Percentiles rank a stretch among this genome's conserved stretches.
Conservation (phyloP, 2,329 filamentous ascomycete genomes). For the Xylaria sp. region DNA sequence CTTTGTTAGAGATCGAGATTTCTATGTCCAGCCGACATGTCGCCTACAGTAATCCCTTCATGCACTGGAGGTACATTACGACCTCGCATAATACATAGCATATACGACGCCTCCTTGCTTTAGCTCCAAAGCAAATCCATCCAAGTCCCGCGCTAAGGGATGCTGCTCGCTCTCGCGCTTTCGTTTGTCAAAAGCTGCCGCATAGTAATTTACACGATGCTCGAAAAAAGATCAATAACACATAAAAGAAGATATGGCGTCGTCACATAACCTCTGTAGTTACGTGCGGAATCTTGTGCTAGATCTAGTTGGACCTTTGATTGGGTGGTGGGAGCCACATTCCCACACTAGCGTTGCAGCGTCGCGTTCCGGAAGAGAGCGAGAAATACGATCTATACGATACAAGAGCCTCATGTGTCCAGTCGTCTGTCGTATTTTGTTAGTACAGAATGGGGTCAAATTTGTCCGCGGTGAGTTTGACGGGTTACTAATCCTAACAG, state of each 20-base stretch:
- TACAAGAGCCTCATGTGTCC: constrained; percentile 7
- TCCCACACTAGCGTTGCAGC: background rate
- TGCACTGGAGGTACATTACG: background rate
- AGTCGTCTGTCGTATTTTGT: background rate
- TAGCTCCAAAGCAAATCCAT: background rate
- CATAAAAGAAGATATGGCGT: background rate
- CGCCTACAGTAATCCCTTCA: background rate
- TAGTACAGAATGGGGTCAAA: background rate
- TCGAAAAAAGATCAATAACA: background rate
- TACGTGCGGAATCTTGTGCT: background rate
- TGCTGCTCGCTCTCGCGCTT: background rate
- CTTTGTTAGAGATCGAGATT: background rate
- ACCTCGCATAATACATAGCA: constrained; percentile 5
- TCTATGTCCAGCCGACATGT: background rate
- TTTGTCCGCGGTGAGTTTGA: background rate
- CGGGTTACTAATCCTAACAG: background rate
- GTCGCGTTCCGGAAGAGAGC: constrained; percentile 6
- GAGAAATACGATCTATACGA: constrained; percentile 28
- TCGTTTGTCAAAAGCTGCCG: background rate
- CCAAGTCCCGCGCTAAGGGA: background rate
- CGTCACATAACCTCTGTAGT: background rate
- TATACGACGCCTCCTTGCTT: background rate
- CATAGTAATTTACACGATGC: background rate
- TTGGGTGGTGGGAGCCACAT: constrained; percentile 10
- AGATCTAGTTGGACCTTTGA: background rate